Evolutionary conservation across 306 rosid genomes (phyloP), one percentile per base, ranked within the genome.

Genomic region (Quercus glauca): DNA sequence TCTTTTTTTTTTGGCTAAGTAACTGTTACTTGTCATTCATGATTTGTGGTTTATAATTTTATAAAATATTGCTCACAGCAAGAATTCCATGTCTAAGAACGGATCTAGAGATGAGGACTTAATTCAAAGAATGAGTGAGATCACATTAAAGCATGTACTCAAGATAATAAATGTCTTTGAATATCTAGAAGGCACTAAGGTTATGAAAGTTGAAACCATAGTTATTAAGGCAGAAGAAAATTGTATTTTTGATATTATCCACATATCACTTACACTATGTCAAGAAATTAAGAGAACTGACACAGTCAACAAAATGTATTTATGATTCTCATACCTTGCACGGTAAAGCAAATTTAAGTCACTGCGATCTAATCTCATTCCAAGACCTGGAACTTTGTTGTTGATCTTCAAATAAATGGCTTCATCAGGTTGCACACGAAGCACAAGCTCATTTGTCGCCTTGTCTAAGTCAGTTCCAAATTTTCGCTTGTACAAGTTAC

Each of bases 351-450:
- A 84, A 86, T 95, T 95, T 11, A 95, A 87, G 83, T 92, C 94
- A 65, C 98, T 92, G 77, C 96, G 91, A 85, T 95, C 99, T 76
- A 95, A 75, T 89, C 97, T 87, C 99, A 95, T 95, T 71, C 98
- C 98, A 5, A 95, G 93, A 81, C 99, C 99, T 41, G 99, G 99
- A 76, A 95, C 90, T 83, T 95, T 92, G 86, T 95, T 95, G 86
- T 95, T 95, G 92, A 95, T 90, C 91, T 93, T 95, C 92, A 95
- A 84, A 83, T 89, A 93, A 81, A 95, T 93, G 72, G 98, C 97
- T 83, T 95, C 99, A 77, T 95, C 90, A 37, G 99, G 99, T 77
- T 95, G 99, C n/a, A 95, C 97, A 41, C 97, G 97, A 73, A 95
- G 91, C 77, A 95, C 96, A 37, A 95, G 99, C 91, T 95, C 99